Evolutionary conservation across 371 early-diverging fungal species (phyloP), one percentile per base, ranked within the genome.

Genomic region (Cladochytrium tenue): DNA sequence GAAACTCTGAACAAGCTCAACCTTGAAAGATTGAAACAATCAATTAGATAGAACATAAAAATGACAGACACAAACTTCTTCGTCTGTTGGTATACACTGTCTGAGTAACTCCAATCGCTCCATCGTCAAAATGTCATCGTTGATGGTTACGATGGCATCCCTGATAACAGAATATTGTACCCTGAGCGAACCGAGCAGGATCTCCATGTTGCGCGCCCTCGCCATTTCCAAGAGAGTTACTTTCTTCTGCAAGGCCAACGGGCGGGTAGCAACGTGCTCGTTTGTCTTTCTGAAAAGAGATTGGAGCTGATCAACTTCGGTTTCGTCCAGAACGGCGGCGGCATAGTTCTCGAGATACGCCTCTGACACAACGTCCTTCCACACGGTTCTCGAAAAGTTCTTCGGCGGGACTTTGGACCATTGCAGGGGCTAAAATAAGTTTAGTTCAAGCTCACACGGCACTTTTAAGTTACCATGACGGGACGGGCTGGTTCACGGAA

Each of bases 1-100:
- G 63, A 83, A 92, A 1, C 83, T 82, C 35, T 81, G 81, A 50
- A 92, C 83, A 20, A 85, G 63, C 58, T 92, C 90, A 63, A 68
- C 64, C 69, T 62, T 36, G 27, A 32, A 33, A 31, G 27, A 30
- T 1, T 53, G n/a, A n/a, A n/a, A n/a, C n/a, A n/a, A n/a, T n/a
- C n/a, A n/a, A n/a, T n/a, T n/a, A n/a, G n/a, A n/a, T n/a, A n/a
- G n/a, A n/a, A n/a, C n/a, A n/a, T n/a, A n/a, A n/a, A n/a, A n/a
- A n/a, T n/a, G n/a, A n/a, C n/a, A n/a, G n/a, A n/a, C n/a, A n/a
- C n/a, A n/a, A 1, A 76, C 62, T 51, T 76, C 75, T 30, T 74
- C 81, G 3, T 64, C 63, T 1, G 76, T 72, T 3, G 81, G 81
- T 17, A 71, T 61, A 36, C 60, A 68, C 58, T 69, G 62, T 13